phyloP scores from a whole-genome alignment of 129 eudicot genomes.

The Smallanthus sonchifolius region DNA sequence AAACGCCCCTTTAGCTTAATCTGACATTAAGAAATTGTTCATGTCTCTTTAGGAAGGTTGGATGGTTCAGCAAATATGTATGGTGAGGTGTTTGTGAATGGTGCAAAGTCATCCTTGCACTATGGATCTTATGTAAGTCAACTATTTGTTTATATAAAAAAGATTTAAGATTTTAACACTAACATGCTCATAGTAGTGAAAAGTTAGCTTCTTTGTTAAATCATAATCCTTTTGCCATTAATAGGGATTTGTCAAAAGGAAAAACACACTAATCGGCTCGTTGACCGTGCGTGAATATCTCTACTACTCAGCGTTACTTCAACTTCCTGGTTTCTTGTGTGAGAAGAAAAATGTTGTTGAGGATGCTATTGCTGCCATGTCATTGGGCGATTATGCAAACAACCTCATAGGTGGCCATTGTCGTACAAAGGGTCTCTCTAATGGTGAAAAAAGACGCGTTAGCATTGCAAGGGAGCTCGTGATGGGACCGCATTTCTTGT shows the following conservation, averaged over 20 bases:
- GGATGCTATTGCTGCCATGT: constrained; percentile 91
- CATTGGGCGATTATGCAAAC: constrained; percentile 80
- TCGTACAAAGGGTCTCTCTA: constrained; percentile 74
- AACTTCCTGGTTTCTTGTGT: constrained; percentile 90
- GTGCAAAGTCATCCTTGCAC: constrained; percentile 55
- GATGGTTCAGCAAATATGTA: constrained; percentile 76
- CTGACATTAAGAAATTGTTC: constrained; percentile 5
- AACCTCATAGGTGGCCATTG: constrained; percentile 94
- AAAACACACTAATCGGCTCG: constrained; percentile 73
- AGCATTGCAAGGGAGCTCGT: constrained; percentile 93
- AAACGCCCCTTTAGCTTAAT: background rate
- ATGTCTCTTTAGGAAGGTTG: constrained; percentile 67
- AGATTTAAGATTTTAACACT: background rate
- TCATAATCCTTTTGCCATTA: background rate
- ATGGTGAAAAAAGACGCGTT: constrained; percentile 94
- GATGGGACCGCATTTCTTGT: constrained; percentile 78
- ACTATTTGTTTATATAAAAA: background rate
- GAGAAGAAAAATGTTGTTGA: constrained; percentile 75
- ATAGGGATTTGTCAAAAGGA: constrained; percentile 68
- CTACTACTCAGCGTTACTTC: constrained; percentile 89
- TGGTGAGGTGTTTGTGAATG: constrained; percentile 88
- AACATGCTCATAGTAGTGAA: background rate
- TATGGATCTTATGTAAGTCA: constrained; percentile 88
- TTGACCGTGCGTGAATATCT: constrained; percentile 82
- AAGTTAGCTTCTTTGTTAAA: background rate